Evolutionary conservation across 805 yeast species (phyloP).

Genomic region (Kazachstania bromeliacearum): DNA sequence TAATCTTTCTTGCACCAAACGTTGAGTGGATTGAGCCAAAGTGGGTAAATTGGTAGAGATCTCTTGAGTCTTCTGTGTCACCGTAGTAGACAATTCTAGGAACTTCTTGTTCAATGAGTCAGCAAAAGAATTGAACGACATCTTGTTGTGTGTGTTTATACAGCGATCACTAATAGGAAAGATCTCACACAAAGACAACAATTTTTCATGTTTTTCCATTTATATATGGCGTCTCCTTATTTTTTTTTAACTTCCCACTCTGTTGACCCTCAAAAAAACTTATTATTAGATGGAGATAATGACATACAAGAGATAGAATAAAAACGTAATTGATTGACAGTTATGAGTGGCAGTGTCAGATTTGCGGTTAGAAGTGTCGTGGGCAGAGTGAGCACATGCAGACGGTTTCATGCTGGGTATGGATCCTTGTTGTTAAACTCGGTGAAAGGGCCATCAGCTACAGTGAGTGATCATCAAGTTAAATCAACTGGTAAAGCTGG

Average conservation of each 20-base stretch:
- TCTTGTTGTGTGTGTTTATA: slow-evolving; percentile 3
- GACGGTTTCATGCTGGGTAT: neutral
- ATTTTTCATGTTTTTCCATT: neutral
- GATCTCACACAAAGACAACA: no score
- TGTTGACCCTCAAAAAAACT: no score
- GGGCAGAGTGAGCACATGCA: no score
- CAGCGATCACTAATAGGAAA: neutral
- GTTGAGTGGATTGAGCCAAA: slow-evolving; percentile 70
- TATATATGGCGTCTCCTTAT: neutral
- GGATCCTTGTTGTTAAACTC: no score
- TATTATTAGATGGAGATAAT: no score
- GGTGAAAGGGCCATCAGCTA: neutral
- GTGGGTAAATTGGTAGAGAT: slow-evolving; percentile 53
- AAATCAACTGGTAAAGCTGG: no score
- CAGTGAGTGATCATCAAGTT: no score
- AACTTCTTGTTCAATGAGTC: slow-evolving; percentile 22
- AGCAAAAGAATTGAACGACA: slow-evolving; percentile 27
- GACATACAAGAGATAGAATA: no score
- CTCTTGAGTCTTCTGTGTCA: slow-evolving; percentile 31
- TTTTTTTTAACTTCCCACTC: no score
- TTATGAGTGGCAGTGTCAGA: neutral
- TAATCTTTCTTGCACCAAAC: slow-evolving; percentile 67
- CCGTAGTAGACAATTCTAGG: slow-evolving; percentile 25
- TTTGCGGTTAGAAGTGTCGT: neutral
- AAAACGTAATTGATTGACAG: no score